Conservation (phyloP, 306 rosid genomes). For the Quercus mongolica region DNA sequence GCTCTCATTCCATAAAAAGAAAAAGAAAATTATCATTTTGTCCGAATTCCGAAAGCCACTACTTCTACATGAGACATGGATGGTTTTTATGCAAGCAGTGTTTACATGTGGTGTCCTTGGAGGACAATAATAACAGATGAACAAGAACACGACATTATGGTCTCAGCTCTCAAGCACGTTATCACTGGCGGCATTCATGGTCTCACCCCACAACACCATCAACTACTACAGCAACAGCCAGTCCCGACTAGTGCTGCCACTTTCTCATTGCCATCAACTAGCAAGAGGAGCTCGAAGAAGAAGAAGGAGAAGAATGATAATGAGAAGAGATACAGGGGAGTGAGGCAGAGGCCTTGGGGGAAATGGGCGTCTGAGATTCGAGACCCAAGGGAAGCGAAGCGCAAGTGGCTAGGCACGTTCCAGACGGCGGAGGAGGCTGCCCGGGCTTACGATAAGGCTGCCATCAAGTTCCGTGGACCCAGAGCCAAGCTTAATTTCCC, state of each 20-base stretch:
- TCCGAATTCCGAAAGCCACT: too few relatives aligned
- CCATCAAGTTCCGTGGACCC: conserved; percentile 43
- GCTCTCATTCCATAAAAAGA: too few relatives aligned
- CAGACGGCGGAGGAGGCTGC: conserved; percentile 56
- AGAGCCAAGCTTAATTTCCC: conserved; percentile 49
- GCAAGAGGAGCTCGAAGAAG: neutral
- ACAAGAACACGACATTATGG: conserved; percentile 51
- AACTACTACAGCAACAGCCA: neutral
- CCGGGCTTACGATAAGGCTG: conserved; percentile 56
- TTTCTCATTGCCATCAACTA: neutral
- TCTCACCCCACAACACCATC: neutral
- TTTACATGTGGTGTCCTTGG: neutral
- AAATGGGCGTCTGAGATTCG: conserved; percentile 69
- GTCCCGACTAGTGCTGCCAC: conserved; percentile 1
- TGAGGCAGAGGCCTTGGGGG: conserved; percentile 64
- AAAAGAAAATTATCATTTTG: too few relatives aligned
- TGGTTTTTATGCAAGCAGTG: too few relatives aligned
- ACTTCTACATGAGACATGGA: too few relatives aligned
- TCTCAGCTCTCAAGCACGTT: conserved; percentile 46
- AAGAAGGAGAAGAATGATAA: neutral
- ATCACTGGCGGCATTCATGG: conserved; percentile 19
- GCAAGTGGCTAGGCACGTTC: conserved; percentile 65
- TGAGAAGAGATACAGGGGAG: conserved; percentile 43
- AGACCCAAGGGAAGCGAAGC: conserved; percentile 31
- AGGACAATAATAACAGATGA: conserved; percentile 6